phyloP scores from a whole-genome alignment of 129 eudicot genomes.

The Flaveria trinervia region DNA sequence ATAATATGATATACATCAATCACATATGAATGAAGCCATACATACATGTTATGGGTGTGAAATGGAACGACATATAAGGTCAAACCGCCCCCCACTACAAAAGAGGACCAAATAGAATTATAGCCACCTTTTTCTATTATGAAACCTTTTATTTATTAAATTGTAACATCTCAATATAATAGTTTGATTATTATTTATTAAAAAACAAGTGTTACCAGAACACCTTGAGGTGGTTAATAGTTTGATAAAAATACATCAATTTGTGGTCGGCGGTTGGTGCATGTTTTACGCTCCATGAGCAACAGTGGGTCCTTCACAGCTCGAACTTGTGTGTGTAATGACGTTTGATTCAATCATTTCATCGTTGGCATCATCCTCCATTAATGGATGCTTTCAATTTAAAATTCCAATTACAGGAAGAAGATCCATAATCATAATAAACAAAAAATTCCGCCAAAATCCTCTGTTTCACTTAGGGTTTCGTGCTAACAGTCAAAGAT shows the following conservation, averaged over 20 bases:
- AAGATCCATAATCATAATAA: not conserved
- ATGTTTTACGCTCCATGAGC: not conserved
- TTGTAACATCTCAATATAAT: too few species aligned
- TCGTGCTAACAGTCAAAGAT: not conserved
- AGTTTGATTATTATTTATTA: too few species aligned
- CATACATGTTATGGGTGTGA: too few species aligned
- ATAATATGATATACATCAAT: too few species aligned
- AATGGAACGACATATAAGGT: too few species aligned
- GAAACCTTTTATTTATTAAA: too few species aligned
- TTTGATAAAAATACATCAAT: not conserved
- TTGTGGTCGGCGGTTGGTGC: slow-evolving; percentile 1
- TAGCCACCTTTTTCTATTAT: too few species aligned
- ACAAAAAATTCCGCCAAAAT: slow-evolving; percentile 29
- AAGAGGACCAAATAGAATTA: too few species aligned
- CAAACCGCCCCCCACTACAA: too few species aligned
- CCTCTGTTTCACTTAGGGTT: slow-evolving; percentile 22
- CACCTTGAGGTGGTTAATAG: too few species aligned
- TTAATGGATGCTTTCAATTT: slow-evolving; percentile 10
- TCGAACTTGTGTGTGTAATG: slow-evolving; percentile 21
- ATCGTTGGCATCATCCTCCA: slow-evolving; percentile 33
- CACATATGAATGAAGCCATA: too few species aligned
- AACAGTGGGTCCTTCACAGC: slow-evolving; percentile 35
- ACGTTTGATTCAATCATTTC: slow-evolving; percentile 16
- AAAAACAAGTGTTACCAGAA: too few species aligned
- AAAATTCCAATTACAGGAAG: not conserved